Evolutionary conservation across 176 grass and related monocot species (phyloP).

Genomic region (Oryza glumipatula): DNA sequence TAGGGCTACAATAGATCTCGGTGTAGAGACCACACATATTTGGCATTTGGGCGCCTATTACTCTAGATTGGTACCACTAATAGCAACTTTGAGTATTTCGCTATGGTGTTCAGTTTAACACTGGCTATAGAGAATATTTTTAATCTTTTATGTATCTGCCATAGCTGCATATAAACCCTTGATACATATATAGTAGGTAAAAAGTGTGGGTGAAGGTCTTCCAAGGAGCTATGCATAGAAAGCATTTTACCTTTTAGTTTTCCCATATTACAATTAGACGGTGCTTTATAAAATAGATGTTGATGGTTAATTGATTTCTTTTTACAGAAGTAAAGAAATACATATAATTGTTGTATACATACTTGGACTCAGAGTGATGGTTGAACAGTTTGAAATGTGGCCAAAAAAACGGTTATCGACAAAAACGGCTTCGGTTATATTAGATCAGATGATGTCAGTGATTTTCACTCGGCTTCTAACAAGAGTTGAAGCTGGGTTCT

Average conservation of each 20-base stretch:
- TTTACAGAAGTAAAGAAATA: background rate
- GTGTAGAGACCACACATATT: background rate
- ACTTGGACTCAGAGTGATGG: background rate
- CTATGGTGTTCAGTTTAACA: too few relatives aligned
- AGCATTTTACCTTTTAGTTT: background rate
- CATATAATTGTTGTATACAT: background rate
- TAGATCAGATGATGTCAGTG: background rate
- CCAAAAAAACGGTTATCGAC: background rate
- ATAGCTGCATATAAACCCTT: background rate
- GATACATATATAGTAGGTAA: background rate
- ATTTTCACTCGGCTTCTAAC: background rate
- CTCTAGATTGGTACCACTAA: too few relatives aligned
- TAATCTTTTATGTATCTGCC: background rate
- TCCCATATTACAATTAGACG: background rate
- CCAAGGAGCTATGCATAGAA: background rate
- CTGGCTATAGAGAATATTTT: too few relatives aligned
- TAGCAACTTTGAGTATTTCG: too few relatives aligned
- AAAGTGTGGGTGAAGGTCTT: background rate
- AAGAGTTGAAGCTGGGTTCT: background rate
- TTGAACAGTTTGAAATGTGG: background rate
- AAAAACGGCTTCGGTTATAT: background rate
- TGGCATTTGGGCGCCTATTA: background rate
- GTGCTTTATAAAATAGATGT: too few relatives aligned
- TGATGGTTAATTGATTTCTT: too few relatives aligned
- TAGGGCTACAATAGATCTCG: background rate